Evolutionary conservation across 2,329 filamentous ascomycete species (phyloP).

Genomic region (Paraphaeosphaeria minitans): DNA sequence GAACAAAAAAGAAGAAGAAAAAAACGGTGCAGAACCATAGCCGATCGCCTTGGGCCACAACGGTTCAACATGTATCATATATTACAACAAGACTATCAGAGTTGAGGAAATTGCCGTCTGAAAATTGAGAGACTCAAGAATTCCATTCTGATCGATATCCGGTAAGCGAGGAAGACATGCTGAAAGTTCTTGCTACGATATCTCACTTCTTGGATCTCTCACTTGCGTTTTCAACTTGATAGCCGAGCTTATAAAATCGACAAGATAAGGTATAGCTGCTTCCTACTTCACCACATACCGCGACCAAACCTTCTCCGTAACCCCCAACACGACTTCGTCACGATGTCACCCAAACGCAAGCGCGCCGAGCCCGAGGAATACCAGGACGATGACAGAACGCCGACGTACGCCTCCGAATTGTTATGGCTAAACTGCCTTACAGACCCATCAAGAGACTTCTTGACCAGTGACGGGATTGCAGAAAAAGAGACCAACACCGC

Average conservation of each 20-base stretch:
- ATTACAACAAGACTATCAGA: not conserved
- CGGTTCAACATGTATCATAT: not conserved
- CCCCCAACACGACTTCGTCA: not conserved
- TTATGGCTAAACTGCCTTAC: constrained; percentile 5
- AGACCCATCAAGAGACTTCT: not conserved
- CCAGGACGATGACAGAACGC: not conserved
- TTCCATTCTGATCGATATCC: not conserved
- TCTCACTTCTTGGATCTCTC: not conserved
- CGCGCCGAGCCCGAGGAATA: not conserved
- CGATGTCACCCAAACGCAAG: constrained; percentile 5
- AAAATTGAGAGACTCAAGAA: not conserved
- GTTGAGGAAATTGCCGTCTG: not conserved
- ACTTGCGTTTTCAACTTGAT: not conserved
- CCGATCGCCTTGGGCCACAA: not conserved
- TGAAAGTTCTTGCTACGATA: not conserved
- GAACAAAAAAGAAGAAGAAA: constrained; percentile 10
- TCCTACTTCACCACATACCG: not conserved
- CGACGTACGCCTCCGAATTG: constrained; percentile 8
- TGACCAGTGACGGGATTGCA: not conserved
- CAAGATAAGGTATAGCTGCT: not conserved
- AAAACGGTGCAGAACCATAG: constrained; percentile 15
- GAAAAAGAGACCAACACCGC: not conserved
- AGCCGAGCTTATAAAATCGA: not conserved
- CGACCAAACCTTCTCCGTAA: not conserved
- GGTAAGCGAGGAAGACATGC: not conserved